A percentile compares a stretch with the other conserved stretches of the same genome.
phyloP scores from a whole-genome alignment of 768 basidiomycete genomes.

The Pilatotrama ljubarskyi region DNA sequence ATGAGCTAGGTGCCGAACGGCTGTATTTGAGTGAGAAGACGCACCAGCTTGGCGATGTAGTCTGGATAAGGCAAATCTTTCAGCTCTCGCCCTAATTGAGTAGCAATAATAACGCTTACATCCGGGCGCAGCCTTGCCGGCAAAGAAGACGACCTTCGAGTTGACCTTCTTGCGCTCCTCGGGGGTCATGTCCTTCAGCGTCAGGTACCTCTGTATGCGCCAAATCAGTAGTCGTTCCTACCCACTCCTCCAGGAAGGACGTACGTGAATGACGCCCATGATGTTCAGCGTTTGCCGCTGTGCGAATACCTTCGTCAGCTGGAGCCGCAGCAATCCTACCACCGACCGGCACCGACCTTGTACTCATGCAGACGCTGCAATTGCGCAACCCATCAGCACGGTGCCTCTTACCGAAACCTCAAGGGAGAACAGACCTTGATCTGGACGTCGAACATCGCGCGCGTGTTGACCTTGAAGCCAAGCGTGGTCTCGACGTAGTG shows the following conservation, averaged over 20 bases:
- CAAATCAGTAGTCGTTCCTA: background rate
- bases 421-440: constrained; percentile 56
- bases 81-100: constrained; percentile 12
- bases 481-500: constrained; percentile 70
- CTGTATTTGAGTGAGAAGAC: constrained; percentile 3
- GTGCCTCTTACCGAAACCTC: background rate
- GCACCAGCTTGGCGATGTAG: constrained; percentile 87
- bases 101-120: constrained; percentile 54
- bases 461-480: constrained; percentile 69
- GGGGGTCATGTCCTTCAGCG: constrained; percentile 75
- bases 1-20: background rate
- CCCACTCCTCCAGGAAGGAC: constrained; percentile 24
- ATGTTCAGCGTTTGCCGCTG: constrained; percentile 95
- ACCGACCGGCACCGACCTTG: constrained; percentile 50
- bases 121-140: constrained; percentile 95
- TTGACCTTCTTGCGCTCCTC: constrained; percentile 80
- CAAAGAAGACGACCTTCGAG: constrained; percentile 93
- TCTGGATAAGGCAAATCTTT: constrained; percentile 42
- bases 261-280: constrained; percentile 81
- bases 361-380: constrained; percentile 87
- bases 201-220: constrained; percentile 68
- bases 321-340: background rate
- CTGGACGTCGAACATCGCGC: constrained; percentile 89
- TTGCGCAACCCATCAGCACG: constrained; percentile 22
- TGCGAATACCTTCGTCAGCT: background rate